These are phyloP conservation scores for Alternaria gaisen DNA, from an alignment of 2,329 filamentous ascomycete species.

Conservation along the genomic window DNA sequence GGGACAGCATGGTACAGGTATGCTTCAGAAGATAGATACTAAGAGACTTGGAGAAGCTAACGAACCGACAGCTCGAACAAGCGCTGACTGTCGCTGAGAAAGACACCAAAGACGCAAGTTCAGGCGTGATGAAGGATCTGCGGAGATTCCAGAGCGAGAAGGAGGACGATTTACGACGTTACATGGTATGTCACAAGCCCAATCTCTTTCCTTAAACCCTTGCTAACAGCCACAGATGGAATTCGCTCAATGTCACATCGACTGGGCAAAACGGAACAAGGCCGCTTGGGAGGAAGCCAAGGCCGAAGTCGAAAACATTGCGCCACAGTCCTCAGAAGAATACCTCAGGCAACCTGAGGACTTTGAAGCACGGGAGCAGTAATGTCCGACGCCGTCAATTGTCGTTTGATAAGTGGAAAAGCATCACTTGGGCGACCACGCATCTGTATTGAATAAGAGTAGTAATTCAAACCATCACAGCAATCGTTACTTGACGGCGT, in stretches of 20 bases:
- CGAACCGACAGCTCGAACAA: constrained; percentile 73
- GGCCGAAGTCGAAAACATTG: constrained; percentile 87
- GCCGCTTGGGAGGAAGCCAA: constrained; percentile 93
- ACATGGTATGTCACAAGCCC: constrained; percentile 78
- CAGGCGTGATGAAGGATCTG: constrained; percentile 86
- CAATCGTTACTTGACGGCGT: not conserved
- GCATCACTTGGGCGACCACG: not conserved
- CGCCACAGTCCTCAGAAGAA: constrained; percentile 47
- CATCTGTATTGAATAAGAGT: constrained; percentile 4
- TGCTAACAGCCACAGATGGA: constrained; percentile 69
- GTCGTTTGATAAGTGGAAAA: not conserved
- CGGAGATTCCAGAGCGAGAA: constrained; percentile 95
- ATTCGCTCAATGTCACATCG: constrained; percentile 90
- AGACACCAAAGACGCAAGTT: constrained; percentile 92
- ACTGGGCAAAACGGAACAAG: constrained; percentile 91
- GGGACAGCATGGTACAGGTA: constrained; percentile 73
- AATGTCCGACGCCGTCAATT: not conserved
- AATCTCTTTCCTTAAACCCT: not conserved
- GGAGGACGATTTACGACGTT: constrained; percentile 89
- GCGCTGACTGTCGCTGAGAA: constrained; percentile 86
- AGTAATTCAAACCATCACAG: constrained; percentile 2
- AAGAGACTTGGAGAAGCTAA: not conserved
- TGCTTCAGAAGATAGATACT: not conserved
- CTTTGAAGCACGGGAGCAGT: constrained; percentile 10
- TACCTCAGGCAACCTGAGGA: constrained; percentile 30